Evolutionary conservation across 345 rosid genomes (phyloP), one percentile per base, ranked within the genome.

Genomic region (Acer campestre): DNA sequence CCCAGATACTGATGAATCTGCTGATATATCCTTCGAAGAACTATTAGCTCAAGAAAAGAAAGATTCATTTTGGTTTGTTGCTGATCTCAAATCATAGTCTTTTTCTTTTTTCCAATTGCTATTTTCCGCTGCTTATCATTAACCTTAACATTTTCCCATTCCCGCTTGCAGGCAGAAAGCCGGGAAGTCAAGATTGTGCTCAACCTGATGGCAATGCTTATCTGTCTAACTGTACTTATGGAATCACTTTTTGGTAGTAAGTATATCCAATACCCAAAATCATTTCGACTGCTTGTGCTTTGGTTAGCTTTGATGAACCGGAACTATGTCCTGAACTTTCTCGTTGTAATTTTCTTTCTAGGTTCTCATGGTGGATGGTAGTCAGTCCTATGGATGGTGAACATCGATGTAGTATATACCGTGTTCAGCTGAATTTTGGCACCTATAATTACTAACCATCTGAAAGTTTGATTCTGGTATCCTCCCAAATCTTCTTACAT

Each of bases 21-120:
- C 88, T 35, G 94, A 91, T 74, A 94, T 94, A 44, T 94, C 97
- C 64, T 93, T 94, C 61, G 98, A 94, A 81, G 97, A 94, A 86
- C 79, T 94, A 78, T 63, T 94, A 83, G 98, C 93, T 65, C 93
- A 88, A 76, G 98, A 94, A 82, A 94, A 94, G 88, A 91, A 90
- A 83, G 97, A 94, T 82, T 83, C 91, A 6, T 94, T 91, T 82
- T 94, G 98, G 98, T 94, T 49, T 61, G 93, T 81, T 65, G 23
- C 84, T 25, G 7, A 61, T 79, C 81, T 59, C 23, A 29, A 68
- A 18, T 51, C 27, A 48, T 38, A 31, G 40, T 4, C 25, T n/a
- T 61, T 8, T 48, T 14, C 18, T 53, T 7, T 18, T 35, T 25
- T 22, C 18, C 22, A 6, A 44, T 75, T 66, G 58, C 10, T 18